Base-by-base conservation (phyloP, 2,329 filamentous ascomycete genomes). In the Nemania sp. region DNA sequence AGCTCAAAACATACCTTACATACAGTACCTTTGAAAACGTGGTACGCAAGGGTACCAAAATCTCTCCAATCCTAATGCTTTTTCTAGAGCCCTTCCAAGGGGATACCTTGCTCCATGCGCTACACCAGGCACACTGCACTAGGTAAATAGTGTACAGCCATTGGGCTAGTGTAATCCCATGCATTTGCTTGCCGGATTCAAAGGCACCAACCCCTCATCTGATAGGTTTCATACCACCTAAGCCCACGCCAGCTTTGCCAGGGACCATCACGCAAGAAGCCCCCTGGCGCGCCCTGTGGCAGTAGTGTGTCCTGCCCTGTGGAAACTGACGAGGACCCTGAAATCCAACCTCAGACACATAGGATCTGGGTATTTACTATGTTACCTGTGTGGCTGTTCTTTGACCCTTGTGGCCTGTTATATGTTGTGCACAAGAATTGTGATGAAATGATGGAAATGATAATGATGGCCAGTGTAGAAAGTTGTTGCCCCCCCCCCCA, bases 141-240 rank as follows among this genome's bases (percentile, higher is more conserved):
- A n/a, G n/a, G n/a, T n/a, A n/a, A n/a, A n/a, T n/a, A n/a, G n/a
- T n/a, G 29, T 50, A 17, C 18, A 35, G 32, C 43, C 34, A 20
- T 47, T 35, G 34, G 7, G 25, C 21, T 47, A 32, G 5, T 7
- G 45, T 47, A 11, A 60, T 57, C 57, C 37, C 50, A 43, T 60
- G 53, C 60, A 53, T 48, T 49, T 37, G 57, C 35, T 57, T 60
- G 57, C 60, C 60, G 52, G 57, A 53, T 60, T 60, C 37, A 37
- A 56, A 43, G 57, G 21, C n/a, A 45, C 25, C 35, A 18, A 60
- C 60, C 60, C 60, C 60, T 63, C 60, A 60, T 60, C 57, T 60
- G 29, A 39, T 35, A 35, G 7, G 18, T 51, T 37, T 6, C 6
- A 47, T 40, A 43, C 25, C 25, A 40, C 47, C 57, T n/a, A n/a